phyloP scores from a whole-genome alignment of 352 stramenopile genomes.

The Aphanomyces euteiches region DNA sequence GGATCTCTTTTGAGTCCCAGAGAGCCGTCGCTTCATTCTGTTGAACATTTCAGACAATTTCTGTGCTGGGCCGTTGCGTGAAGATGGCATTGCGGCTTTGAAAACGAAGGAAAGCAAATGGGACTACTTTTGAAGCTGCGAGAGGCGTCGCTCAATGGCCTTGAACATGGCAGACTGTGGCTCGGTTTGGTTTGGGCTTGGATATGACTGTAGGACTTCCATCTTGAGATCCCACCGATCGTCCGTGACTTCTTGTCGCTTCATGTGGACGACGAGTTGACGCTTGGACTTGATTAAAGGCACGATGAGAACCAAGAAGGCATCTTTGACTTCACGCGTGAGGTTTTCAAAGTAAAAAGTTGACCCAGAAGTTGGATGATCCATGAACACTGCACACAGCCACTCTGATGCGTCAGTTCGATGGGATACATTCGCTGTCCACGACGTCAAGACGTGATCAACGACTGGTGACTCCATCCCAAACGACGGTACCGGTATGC shows the following conservation, averaged over 20 bases:
- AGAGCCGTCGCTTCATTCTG: no score
- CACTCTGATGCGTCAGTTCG: constrained; percentile 9
- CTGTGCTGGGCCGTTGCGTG: no score
- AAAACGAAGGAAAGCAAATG: no score
- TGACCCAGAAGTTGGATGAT: neutral
- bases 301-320: constrained; percentile 61
- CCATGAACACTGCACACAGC: constrained; percentile 12
- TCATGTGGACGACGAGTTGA: constrained; percentile 48
- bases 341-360: constrained; percentile 32
- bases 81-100: no score
- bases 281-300: constrained; percentile 59
- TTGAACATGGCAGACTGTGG: constrained; percentile 13
- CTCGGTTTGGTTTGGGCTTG: constrained; percentile 3
- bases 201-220: neutral
- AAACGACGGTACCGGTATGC: constrained; percentile 17
- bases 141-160: constrained; percentile 21
- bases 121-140: constrained; percentile 19
- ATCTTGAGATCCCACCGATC: constrained; percentile 19
- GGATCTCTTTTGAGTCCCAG: no score
- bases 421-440: constrained; percentile 12
- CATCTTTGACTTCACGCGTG: constrained; percentile 68
- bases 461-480: constrained; percentile 25
- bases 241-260: constrained; percentile 2
- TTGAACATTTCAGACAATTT: no score
- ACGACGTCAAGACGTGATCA: constrained; percentile 24